Evolutionary conservation across 176 grass and related monocot species (phyloP).

Genomic region (Saccharum officinarum): DNA sequence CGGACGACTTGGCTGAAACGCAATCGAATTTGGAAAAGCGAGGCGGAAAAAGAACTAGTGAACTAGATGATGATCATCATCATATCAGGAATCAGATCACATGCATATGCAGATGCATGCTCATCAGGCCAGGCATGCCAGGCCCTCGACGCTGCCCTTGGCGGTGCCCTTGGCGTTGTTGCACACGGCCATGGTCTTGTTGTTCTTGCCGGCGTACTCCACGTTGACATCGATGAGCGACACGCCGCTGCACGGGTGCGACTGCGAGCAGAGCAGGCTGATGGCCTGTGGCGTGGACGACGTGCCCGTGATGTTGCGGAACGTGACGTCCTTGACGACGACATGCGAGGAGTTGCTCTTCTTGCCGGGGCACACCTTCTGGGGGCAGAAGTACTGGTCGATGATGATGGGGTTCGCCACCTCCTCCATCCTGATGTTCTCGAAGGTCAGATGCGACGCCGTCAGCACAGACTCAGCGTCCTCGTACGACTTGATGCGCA

Average conservation of each 20-base stretch:
- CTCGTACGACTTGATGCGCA: conserved; percentile 74
- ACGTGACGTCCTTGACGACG: conserved; percentile 44
- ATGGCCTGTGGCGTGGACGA: conserved; percentile 40
- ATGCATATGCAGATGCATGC: no score
- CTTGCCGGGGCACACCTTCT: conserved; percentile 20
- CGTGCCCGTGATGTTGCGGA: conserved; percentile 61
- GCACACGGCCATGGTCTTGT: conserved; percentile 48
- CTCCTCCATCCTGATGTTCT: conserved; percentile 57
- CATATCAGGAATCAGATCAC: no score
- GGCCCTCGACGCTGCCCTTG: conserved; percentile 28
- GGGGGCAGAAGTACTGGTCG: conserved; percentile 74
- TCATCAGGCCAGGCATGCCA: conserved; percentile 19
- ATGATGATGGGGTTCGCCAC: conserved; percentile 72
- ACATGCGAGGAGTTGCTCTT: conserved; percentile 25
- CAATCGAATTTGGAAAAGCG: not conserved
- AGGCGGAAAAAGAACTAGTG: not conserved
- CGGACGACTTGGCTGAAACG: not conserved
- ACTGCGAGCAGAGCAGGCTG: conserved; percentile 43
- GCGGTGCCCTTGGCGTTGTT: conserved; percentile 41
- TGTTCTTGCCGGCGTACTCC: conserved; percentile 45
- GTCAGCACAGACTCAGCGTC: conserved; percentile 31
- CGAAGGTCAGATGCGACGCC: conserved; percentile 37
- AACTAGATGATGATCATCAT: not conserved
- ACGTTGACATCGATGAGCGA: conserved; percentile 50
- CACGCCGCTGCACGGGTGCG: conserved; percentile 46